phyloP scores from a whole-genome alignment of 2,329 filamentous ascomycete genomes.

The Leptographium wingfieldii region DNA sequence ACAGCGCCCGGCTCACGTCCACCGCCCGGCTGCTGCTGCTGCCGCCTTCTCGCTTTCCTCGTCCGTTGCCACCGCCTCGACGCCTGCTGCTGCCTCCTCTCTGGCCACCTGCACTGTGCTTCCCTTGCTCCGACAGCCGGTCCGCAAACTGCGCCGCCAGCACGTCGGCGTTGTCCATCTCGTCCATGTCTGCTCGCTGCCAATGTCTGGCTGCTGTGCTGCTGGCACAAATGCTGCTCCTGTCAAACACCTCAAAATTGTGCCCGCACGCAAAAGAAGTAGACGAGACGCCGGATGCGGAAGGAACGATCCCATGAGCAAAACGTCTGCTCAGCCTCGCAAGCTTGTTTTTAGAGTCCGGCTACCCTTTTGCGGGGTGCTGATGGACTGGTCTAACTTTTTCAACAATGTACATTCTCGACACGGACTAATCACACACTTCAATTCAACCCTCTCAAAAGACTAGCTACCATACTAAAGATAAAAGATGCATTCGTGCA shows the following conservation, averaged over 20 bases:
- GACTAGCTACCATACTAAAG: neutral
- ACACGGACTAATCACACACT: too few relatives aligned
- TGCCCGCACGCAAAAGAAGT: neutral
- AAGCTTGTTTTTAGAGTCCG: neutral
- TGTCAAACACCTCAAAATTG: neutral
- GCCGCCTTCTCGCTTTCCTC: neutral
- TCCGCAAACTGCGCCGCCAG: constrained; percentile 11
- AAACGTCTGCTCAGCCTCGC: neutral
- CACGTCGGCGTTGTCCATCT: constrained; percentile 9
- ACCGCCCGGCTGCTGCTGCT: constrained; percentile 24
- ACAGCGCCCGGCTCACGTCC: constrained; percentile 40
- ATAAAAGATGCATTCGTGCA: neutral
- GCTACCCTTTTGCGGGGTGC: neutral
- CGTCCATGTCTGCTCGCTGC: constrained; percentile 2
- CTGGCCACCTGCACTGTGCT: neutral
- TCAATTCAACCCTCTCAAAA: too few relatives aligned
- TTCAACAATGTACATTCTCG: too few relatives aligned
- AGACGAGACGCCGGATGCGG: neutral
- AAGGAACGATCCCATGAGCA: neutral
- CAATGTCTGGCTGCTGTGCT: neutral
- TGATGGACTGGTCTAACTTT: too few relatives aligned
- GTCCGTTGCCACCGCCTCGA: neutral
- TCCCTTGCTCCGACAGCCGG: neutral
- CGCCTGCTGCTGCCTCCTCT: neutral
- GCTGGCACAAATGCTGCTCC: neutral